phyloP scores from a whole-genome alignment of 108 stramenopile species.

The Schizochytrium sp. region DNA sequence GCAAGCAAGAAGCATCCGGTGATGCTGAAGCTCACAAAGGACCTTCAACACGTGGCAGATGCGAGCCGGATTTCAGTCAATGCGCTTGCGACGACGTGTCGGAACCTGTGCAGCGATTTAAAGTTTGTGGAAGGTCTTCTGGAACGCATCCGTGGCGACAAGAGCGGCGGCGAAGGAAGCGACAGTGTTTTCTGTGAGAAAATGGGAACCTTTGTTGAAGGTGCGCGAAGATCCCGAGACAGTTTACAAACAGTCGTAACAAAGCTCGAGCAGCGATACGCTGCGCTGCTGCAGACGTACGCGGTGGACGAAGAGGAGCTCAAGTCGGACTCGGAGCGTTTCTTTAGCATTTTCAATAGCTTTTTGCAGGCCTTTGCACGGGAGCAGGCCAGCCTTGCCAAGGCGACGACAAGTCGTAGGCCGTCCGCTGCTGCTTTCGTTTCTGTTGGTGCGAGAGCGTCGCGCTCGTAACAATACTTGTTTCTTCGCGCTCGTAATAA shows the following conservation, averaged over 20 bases:
- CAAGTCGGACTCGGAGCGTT: neutral
- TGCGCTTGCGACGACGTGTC: neutral
- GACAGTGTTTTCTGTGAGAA: neutral
- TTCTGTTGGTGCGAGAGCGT: too few relatives aligned
- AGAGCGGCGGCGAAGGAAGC: neutral
- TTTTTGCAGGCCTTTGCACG: neutral
- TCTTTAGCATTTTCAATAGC: neutral
- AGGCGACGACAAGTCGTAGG: too few relatives aligned
- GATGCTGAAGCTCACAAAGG: neutral
- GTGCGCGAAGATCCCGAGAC: neutral
- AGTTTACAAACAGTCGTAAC: neutral
- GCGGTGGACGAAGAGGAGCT: neutral
- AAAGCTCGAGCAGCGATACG: neutral
- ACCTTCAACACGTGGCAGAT: neutral
- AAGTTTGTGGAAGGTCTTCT: neutral
- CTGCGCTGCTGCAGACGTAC: neutral
- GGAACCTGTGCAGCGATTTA: neutral
- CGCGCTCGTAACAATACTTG: too few relatives aligned
- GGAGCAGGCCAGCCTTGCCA: neutral
- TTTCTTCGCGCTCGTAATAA: too few relatives aligned
- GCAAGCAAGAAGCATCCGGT: neutral
- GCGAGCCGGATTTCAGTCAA: neutral
- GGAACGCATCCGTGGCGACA: neutral
- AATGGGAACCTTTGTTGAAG: neutral
- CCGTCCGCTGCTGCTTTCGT: too few relatives aligned